Conservation (phyloP, 805 yeast species). For the Wickerhamomyces kurtzmanii region DNA sequence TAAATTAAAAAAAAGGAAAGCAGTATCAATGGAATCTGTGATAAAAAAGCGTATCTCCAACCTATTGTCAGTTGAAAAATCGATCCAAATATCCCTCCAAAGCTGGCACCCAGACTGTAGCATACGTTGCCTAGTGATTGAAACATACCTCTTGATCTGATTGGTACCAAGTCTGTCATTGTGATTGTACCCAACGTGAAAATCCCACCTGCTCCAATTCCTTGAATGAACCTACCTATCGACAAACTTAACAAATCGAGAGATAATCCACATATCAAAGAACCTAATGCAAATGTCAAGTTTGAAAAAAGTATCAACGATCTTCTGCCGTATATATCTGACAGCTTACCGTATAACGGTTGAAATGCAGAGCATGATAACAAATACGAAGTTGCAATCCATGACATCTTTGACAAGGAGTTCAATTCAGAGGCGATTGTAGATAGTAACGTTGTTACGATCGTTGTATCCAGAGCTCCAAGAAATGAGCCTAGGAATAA, state of each 20-base stretch:
- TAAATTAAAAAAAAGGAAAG: conserved; percentile 28
- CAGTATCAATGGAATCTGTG: conserved; percentile 43
- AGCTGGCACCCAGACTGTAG: conserved; percentile 65
- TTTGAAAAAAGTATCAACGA: conserved; percentile 27
- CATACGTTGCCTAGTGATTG: conserved; percentile 74
- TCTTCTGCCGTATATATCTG: conserved; percentile 59
- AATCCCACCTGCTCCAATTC: conserved; percentile 86
- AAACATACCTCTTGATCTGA: conserved; percentile 65
- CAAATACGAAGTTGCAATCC: conserved; percentile 60
- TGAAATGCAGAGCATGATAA: conserved; percentile 58
- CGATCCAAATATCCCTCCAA: conserved; percentile 60
- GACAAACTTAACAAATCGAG: conserved; percentile 19
- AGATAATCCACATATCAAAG: conserved; percentile 26
- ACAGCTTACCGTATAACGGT: conserved; percentile 53
- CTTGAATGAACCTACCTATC: conserved; percentile 60
- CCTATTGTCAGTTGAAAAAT: conserved; percentile 39
- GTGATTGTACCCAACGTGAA: conserved; percentile 63
- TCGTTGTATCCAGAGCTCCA: conserved; percentile 55
- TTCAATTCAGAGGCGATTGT: conserved; percentile 56
- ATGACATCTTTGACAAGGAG: conserved; percentile 50
- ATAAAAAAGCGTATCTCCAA: conserved; percentile 56
- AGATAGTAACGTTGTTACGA: conserved; percentile 52
- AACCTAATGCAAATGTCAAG: conserved; percentile 30
- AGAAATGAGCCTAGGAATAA: conserved; percentile 35
- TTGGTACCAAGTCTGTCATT: conserved; percentile 65